Percentiles rank a stretch among this genome's conserved stretches.
Evolutionary conservation across 2,329 filamentous ascomycete genomes (phyloP).

Genomic region (Pseudocercospora musae): DNA sequence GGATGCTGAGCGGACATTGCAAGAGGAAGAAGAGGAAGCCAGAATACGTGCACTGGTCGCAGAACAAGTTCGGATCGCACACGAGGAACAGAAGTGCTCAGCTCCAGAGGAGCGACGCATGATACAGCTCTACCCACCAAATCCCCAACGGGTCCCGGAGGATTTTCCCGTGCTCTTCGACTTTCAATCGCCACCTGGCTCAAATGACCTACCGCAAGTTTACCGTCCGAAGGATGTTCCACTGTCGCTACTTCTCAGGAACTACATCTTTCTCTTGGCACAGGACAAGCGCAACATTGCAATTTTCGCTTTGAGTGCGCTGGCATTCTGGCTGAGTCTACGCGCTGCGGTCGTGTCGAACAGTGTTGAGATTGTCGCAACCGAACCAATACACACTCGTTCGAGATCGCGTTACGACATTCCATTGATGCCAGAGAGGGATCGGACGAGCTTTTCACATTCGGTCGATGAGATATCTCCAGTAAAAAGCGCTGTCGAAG

Average conservation of each 20-base stretch:
- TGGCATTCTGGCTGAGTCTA: slow-evolving; percentile 19
- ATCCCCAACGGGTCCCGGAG: background rate
- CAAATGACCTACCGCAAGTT: slow-evolving; percentile 29
- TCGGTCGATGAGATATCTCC: background rate
- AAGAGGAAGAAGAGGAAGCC: slow-evolving; percentile 34
- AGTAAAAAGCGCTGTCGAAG: background rate
- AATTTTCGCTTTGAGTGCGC: slow-evolving; percentile 43
- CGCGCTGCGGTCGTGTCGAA: slow-evolving; percentile 10
- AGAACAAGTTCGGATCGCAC: slow-evolving; percentile 22
- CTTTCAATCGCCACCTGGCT: too few relatives aligned
- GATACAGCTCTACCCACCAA: background rate
- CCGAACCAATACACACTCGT: background rate
- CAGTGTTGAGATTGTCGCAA: background rate
- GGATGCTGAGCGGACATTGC: slow-evolving; percentile 34
- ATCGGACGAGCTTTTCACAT: background rate
- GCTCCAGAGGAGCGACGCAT: background rate
- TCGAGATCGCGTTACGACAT: background rate
- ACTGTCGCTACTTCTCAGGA: slow-evolving; percentile 50
- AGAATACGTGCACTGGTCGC: slow-evolving; percentile 20
- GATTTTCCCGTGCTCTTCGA: background rate
- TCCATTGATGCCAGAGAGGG: background rate
- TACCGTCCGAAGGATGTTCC: slow-evolving; percentile 46
- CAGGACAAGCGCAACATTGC: slow-evolving; percentile 54
- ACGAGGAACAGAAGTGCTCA: slow-evolving; percentile 6
- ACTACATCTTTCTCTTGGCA: slow-evolving; percentile 52